phyloP scores from a whole-genome alignment of 179 eudicot species.

The Camellia oleifera region DNA sequence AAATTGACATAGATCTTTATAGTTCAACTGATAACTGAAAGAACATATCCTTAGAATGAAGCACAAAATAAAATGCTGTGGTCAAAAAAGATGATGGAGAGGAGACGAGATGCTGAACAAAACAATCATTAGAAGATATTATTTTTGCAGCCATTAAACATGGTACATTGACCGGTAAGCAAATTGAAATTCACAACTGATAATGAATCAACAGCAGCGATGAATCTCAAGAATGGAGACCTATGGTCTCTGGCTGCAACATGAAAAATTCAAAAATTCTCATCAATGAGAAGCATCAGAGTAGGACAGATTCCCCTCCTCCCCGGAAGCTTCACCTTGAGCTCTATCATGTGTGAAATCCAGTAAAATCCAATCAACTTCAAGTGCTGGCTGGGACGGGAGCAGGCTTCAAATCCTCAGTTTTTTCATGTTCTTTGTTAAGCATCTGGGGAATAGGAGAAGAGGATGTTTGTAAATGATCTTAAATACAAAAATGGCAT shows the following conservation, averaged over 20 bases:
- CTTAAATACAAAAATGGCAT: not conserved
- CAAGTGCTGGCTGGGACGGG: conserved; percentile 58
- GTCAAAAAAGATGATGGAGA: not conserved
- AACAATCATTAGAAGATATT: not conserved
- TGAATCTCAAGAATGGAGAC: not conserved
- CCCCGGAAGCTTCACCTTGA: not conserved
- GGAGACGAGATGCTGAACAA: not conserved
- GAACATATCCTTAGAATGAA: too few species aligned
- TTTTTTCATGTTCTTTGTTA: conserved; percentile 89
- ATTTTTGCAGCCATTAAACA: not conserved
- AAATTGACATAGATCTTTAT: too few species aligned
- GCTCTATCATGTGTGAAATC: not conserved
- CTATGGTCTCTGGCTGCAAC: not conserved
- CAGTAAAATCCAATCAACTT: conserved; percentile 15
- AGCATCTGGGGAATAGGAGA: conserved; percentile 51
- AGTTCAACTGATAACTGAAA: too few species aligned
- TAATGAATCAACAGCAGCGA: not conserved
- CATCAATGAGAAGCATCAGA: not conserved
- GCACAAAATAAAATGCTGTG: not conserved
- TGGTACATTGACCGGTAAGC: not conserved
- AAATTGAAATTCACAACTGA: not conserved
- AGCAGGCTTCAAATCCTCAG: conserved; percentile 71
- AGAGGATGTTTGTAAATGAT: not conserved
- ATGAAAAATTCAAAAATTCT: not conserved
- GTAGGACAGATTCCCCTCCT: not conserved